phyloP scores from a whole-genome alignment of 1,139 yeast genomes.

The Debaryomyces sp. region DNA sequence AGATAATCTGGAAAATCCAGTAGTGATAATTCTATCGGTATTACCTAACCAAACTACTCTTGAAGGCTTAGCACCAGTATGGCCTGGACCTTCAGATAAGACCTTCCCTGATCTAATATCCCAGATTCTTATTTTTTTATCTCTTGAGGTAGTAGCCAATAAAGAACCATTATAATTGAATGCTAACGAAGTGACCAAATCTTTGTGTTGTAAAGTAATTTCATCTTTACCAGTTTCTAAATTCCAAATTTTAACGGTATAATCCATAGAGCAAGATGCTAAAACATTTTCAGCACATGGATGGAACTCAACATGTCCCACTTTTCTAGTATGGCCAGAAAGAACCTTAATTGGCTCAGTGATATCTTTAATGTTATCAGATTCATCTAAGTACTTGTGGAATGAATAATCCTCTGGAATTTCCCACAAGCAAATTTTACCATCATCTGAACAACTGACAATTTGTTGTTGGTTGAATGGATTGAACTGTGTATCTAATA shows the following conservation, averaged over 20 bases:
- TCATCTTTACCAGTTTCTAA: conserved; percentile 71
- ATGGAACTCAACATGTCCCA: conserved; percentile 89
- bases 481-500: conserved; percentile 90
- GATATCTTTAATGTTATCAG: conserved; percentile 69
- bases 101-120: conserved; percentile 76
- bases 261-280: conserved; percentile 89
- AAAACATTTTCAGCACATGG: conserved; percentile 86
- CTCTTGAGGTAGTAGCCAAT: conserved; percentile 90
- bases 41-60: conserved; percentile 91
- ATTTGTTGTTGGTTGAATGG: conserved; percentile 80
- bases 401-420: conserved; percentile 82
- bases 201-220: conserved; percentile 80
- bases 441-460: conserved; percentile 91
- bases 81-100: conserved; percentile 85
- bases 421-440: conserved; percentile 83
- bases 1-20: conserved; percentile 90
- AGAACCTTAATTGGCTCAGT: conserved; percentile 66
- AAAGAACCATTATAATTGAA: conserved; percentile 88
- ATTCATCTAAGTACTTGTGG: conserved; percentile 57
- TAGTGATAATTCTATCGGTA: conserved; percentile 80
- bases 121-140: conserved; percentile 89
- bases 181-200: conserved; percentile 85
- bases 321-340: conserved; percentile 88
- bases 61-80: conserved; percentile 87
- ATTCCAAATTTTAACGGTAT: conserved; percentile 90